Percentiles rank a stretch among this genome's conserved stretches.
Evolutionary conservation across 495 filamentous ascomycete species (phyloP).

Genomic region (Podospora didyma): DNA sequence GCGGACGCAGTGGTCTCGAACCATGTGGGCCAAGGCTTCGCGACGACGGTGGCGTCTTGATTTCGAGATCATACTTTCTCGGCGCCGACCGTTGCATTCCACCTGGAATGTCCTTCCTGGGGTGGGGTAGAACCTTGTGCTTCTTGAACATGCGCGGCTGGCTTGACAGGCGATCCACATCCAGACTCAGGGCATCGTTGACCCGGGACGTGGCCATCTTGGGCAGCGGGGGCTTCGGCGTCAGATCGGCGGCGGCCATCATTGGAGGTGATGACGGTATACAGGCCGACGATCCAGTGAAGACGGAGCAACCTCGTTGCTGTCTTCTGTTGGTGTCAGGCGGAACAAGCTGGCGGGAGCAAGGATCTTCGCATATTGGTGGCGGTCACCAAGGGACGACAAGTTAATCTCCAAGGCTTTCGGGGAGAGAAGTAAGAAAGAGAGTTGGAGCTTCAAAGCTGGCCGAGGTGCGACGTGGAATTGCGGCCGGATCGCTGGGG

Average conservation of each 20-base stretch:
- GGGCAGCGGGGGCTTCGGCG: slow-evolving; percentile 11
- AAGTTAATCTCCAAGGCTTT: background rate
- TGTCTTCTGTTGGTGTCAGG: slow-evolving; percentile 8
- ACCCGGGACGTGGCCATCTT: slow-evolving; percentile 21
- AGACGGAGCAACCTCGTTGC: background rate
- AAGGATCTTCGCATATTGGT: slow-evolving; percentile 20
- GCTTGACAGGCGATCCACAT: slow-evolving; percentile 10
- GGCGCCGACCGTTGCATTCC: slow-evolving; percentile 14
- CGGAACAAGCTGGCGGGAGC: background rate
- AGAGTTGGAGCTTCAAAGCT: background rate
- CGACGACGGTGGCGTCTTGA: slow-evolving; percentile 15
- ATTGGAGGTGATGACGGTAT: slow-evolving; percentile 10
- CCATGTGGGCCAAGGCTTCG: slow-evolving; percentile 21
- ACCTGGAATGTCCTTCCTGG: slow-evolving; percentile 27
- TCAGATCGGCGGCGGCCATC: slow-evolving; percentile 19
- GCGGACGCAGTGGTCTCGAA: slow-evolving; percentile 17
- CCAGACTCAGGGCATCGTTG: slow-evolving; percentile 13
- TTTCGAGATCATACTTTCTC: slow-evolving; percentile 11
- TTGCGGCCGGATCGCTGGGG: slow-evolving; percentile 20
- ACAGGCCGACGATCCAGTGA: background rate
- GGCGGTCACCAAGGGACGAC: background rate
- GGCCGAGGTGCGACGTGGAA: slow-evolving; percentile 12
- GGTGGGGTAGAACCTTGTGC: slow-evolving; percentile 52
- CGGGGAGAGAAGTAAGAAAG: background rate
- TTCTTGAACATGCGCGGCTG: slow-evolving; percentile 47